A percentile compares a stretch with the other conserved stretches of the same genome.
These are phyloP conservation scores for Pestalotiopsis fici DNA, from an alignment of 2,329 filamentous ascomycete genomes.

Conservation along the genomic window DNA sequence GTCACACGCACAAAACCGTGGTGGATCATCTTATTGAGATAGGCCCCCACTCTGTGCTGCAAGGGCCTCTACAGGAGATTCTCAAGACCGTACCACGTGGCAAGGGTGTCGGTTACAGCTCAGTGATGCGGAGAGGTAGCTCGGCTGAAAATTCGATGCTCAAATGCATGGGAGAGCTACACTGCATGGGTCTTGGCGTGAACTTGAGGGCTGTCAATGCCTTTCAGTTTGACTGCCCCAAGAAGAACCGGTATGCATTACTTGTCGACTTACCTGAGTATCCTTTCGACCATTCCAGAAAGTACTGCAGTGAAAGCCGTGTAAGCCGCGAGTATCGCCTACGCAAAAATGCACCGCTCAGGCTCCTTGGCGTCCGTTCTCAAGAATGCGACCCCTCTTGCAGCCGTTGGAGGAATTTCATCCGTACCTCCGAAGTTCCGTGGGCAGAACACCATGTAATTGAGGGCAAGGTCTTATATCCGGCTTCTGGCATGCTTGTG, in stretches of 20 bases:
- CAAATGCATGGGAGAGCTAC: conserved; percentile 14
- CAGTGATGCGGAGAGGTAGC: conserved; percentile 12
- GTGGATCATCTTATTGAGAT: background rate
- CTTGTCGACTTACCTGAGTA: conserved; percentile 23
- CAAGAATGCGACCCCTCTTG: conserved; percentile 20
- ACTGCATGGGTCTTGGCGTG: conserved; percentile 14
- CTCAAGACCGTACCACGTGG: background rate
- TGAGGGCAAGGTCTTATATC: conserved; percentile 23
- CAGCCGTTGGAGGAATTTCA: conserved; percentile 26
- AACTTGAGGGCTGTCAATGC: conserved; percentile 4
- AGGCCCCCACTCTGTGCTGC: background rate
- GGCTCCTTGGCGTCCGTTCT: conserved; percentile 24
- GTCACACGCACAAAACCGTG: background rate
- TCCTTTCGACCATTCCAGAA: conserved; percentile 21
- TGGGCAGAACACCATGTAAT: conserved; percentile 31
- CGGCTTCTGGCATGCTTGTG: conserved; percentile 28
- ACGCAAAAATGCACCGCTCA: conserved; percentile 17
- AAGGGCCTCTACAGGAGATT: background rate
- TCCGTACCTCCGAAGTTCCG: conserved; percentile 21
- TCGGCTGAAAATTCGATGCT: conserved; percentile 12
- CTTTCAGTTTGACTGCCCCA: background rate
- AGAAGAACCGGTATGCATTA: conserved; percentile 1
- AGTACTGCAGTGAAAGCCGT: conserved; percentile 25
- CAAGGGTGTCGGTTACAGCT: conserved; percentile 9
- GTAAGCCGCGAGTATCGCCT: conserved; percentile 18